phyloP scores from a whole-genome alignment of 1,284 basidiomycete species.

The Ceratobasidium sp. region DNA sequence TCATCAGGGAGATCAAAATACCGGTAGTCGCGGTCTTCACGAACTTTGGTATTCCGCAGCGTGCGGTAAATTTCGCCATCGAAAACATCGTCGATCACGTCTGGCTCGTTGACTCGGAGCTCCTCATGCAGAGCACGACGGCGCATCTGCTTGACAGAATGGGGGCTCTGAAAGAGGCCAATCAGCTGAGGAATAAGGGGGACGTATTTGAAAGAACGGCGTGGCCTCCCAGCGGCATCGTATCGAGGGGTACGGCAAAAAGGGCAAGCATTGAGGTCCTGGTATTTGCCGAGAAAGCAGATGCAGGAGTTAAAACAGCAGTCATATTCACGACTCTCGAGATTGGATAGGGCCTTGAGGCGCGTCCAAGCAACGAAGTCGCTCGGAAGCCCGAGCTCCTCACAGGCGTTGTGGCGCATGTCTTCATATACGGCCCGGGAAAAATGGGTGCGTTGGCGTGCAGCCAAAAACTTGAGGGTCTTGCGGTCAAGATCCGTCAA shows the following conservation, averaged over 20 bases:
- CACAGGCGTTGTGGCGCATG: conserved; percentile 9
- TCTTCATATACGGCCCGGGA: conserved; percentile 4
- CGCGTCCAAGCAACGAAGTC: conserved; percentile 38
- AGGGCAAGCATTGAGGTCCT: not conserved
- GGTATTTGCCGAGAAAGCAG: conserved; percentile 33
- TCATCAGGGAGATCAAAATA: conserved; percentile 47
- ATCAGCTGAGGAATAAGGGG: conserved; percentile 57
- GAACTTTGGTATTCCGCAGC: conserved; percentile 50
- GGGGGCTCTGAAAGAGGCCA: conserved; percentile 50
- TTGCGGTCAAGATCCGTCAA: not conserved
- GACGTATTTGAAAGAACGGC: conserved; percentile 54
- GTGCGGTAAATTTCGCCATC: conserved; percentile 52
- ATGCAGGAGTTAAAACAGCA: conserved; percentile 36
- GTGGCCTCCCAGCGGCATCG: conserved; percentile 47
- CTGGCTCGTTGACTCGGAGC: not conserved
- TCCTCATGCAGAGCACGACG: conserved; percentile 46
- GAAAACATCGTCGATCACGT: conserved; percentile 53
- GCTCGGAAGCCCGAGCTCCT: conserved; percentile 22
- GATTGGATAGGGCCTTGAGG: conserved; percentile 17
- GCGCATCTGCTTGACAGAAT: conserved; percentile 51
- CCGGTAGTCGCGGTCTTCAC: conserved; percentile 47
- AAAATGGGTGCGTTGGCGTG: conserved; percentile 31
- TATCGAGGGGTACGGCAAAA: conserved; percentile 52
- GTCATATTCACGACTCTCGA: conserved; percentile 26
- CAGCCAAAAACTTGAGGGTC: conserved; percentile 1